A percentile compares a stretch with the other conserved stretches of the same genome.
These are phyloP conservation scores for Acmispon strigosus DNA, from an alignment of 306 rosid genomes.

Conservation along the genomic window DNA sequence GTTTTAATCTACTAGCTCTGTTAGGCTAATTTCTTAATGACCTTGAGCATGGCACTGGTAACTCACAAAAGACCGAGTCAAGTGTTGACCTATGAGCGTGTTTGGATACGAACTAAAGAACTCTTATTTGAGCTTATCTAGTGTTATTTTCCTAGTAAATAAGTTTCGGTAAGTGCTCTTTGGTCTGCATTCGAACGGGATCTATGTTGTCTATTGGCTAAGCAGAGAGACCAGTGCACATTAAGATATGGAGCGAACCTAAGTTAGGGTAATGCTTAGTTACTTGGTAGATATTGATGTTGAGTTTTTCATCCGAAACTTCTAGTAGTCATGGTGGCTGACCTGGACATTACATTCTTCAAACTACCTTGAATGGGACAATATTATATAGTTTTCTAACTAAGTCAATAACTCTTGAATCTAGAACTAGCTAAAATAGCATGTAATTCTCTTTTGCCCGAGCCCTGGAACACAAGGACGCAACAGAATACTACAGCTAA, in stretches of 20 bases:
- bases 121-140: no score
- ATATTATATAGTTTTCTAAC: not conserved
- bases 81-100: not conserved
- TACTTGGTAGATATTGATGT: not conserved
- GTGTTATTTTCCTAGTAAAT: no score
- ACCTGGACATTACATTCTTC: not conserved
- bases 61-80: not conserved
- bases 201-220: not conserved
- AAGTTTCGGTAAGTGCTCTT: no score
- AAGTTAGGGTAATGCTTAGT: not conserved
- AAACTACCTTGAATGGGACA: not conserved
- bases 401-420: not conserved
- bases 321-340: not conserved
- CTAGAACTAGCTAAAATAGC: not conserved
- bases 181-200: no score
- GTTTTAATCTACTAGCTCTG: not conserved
- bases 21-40: not conserved
- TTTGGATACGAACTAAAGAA: no score
- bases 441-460: not conserved
- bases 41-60: not conserved
- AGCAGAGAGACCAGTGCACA: not conserved
- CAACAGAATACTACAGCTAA: not conserved
- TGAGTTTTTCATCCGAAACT: not conserved
- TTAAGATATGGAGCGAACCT: not conserved
- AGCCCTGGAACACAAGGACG: not conserved